Evolutionary conservation across 441 rosid species (phyloP).

Genomic region (Gossypium armourianum): DNA sequence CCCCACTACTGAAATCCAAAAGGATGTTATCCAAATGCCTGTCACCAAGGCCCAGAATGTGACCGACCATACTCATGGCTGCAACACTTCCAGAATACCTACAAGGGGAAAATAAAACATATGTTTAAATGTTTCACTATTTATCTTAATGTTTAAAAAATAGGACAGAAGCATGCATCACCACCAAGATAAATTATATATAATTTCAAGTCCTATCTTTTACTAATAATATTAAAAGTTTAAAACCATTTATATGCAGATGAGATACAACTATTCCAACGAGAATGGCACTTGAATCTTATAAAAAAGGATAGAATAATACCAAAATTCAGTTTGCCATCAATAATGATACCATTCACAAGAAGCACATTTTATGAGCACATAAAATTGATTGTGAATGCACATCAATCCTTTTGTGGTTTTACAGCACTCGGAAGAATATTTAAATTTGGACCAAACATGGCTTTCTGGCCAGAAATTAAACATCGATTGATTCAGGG

Average conservation of each 20-base stretch:
- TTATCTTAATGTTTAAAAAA: neutral
- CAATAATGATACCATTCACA: conserved; percentile 1
- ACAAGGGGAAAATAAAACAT: conserved; percentile 26
- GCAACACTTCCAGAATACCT: conserved; percentile 95
- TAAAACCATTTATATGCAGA: neutral
- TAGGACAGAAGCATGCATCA: conserved; percentile 5
- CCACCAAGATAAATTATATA: conserved; percentile 1
- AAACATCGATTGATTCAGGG: neutral
- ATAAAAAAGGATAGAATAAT: neutral
- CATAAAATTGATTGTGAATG: neutral
- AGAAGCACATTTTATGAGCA: neutral
- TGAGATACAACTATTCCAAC: neutral
- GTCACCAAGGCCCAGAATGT: conserved; percentile 89
- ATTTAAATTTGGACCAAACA: conserved; percentile 6
- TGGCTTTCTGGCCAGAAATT: neutral
- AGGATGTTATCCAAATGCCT: conserved; percentile 97
- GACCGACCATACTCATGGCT: conserved; percentile 97
- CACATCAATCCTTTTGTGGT: neutral
- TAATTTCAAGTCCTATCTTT: neutral
- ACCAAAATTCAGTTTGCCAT: neutral
- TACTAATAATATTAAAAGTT: neutral
- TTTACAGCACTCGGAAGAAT: neutral
- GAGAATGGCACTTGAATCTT: neutral
- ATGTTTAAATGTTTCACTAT: neutral
- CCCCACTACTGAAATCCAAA: conserved; percentile 87